These are phyloP conservation scores for Crepidotus variabilis DNA, from an alignment of 768 basidiomycete genomes.

Conservation along the genomic window DNA sequence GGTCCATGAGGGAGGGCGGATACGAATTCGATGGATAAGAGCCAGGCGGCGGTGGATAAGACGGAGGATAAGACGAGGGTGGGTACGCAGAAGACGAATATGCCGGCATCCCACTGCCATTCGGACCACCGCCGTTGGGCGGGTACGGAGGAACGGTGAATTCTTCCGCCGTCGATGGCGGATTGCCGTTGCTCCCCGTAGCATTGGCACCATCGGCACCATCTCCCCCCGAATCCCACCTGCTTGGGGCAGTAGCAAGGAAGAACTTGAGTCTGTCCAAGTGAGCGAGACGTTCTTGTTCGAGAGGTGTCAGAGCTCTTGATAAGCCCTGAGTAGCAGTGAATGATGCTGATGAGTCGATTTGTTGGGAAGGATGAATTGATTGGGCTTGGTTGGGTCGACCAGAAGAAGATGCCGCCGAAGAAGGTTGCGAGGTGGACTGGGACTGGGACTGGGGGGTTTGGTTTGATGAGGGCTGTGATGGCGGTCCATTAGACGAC, in stretches of 20 bases:
- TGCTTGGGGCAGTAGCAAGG: slow-evolving; percentile 78
- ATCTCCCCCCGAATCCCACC: slow-evolving; percentile 47
- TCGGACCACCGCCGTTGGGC: neutral
- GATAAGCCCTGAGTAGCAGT: slow-evolving; percentile 33
- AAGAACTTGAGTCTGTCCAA: slow-evolving; percentile 87
- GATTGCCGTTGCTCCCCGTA: slow-evolving; percentile 12
- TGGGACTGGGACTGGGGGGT: neutral
- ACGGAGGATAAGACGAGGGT: neutral
- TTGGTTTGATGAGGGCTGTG: neutral
- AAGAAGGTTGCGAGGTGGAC: neutral
- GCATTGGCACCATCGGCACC: slow-evolving; percentile 15
- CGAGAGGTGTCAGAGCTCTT: slow-evolving; percentile 57
- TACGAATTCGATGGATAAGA: slow-evolving; percentile 54
- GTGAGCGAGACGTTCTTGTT: slow-evolving; percentile 68
- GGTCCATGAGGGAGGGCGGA: slow-evolving; percentile 57
- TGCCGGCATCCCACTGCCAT: neutral
- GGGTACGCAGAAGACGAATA: neutral
- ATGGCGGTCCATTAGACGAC: neutral
- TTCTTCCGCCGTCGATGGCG: slow-evolving; percentile 16
- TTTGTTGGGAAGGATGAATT: neutral
- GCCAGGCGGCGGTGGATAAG: neutral
- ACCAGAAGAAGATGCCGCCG: neutral
- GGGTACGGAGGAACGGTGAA: neutral
- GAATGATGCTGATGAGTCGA: neutral
- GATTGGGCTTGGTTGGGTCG: slow-evolving; percentile 1